phyloP scores from a whole-genome alignment of 192 early-diverging fungal genomes.

The Oehlia diaphana region DNA sequence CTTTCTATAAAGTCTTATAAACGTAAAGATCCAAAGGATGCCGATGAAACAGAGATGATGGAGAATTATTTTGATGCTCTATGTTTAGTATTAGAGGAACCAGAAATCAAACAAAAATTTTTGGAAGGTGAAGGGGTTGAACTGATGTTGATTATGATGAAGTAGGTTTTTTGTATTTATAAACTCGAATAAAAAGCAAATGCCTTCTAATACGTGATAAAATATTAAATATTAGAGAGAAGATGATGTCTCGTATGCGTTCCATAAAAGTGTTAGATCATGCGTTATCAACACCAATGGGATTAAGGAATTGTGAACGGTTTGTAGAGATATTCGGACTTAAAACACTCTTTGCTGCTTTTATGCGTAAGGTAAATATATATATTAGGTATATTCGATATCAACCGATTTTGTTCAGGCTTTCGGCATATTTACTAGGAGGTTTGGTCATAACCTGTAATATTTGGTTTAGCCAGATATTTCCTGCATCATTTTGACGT shows the following conservation, averaged over 20 bases:
- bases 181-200: background rate
- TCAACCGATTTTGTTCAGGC: background rate
- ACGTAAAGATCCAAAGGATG: constrained; percentile 76
- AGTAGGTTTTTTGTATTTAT: constrained; percentile 44
- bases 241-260: constrained; percentile 74
- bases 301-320: constrained; percentile 55
- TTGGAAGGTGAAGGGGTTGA: constrained; percentile 86
- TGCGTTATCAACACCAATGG: constrained; percentile 58
- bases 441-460: no score
- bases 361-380: constrained; percentile 69
- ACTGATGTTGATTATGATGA: constrained; percentile 86
- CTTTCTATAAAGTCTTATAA: constrained; percentile 41
- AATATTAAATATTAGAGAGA: constrained; percentile 53
- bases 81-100: constrained; percentile 68
- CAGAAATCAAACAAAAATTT: constrained; percentile 72
- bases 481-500: no score
- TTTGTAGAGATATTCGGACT: constrained; percentile 85
- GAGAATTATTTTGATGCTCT: constrained; percentile 89
- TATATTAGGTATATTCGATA: background rate
- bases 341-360: constrained; percentile 81
- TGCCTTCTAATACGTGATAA: background rate
- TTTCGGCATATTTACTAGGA: no score
- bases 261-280: constrained; percentile 88
- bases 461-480: no score
- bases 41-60: constrained; percentile 87